Base-by-base conservation (phyloP, 441 rosid genomes). In the Sinapis alba region DNA sequence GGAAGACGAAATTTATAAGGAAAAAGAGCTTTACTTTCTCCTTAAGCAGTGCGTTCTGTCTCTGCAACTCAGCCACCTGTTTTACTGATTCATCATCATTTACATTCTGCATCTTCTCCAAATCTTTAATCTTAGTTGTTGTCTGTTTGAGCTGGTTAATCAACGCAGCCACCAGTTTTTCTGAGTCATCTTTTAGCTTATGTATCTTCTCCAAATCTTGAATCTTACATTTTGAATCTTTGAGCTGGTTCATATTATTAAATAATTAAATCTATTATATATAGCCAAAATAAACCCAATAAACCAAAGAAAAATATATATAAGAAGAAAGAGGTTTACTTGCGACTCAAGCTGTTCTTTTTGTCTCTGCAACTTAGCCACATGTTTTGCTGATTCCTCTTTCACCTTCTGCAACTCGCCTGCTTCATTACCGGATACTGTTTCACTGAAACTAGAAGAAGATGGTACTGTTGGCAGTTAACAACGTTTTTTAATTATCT, bases 301-400 rank as follows among this genome's bases (percentile, higher is more conserved):
- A 1, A 27, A n/a, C n/a, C n/a, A 19, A 43, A 69, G 2, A 66
- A 10, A 8, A 6, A 0, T 2, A 41, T 0, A 2, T 13, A n/a
- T 26, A 21, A 30, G 32, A 43, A 10, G 45, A 18, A 59, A 51
- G 19, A 47, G 56, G 34, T 74, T 24, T 78, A 86, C 89, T 80
- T 87, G 85, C 58, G 27, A 65, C 79, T 86, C 88, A 61, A 88
- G 84, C 7, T 38, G 41, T 8, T 64, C 54, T 45, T 70, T 82
- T 69, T 83, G 84, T 26, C 3, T 16, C 68, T 62, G 57, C 41
- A 86, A 71, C 15, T 71, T 59, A 6, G 18, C 41, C 28, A 23
- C 71, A 68, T 12, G 38, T 23, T 23, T 69, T 32, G 62, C 75
- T 30, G 68, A n/a, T 50, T 71, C 75, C 1, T 28, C 16, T 61